A percentile compares a stretch with the other conserved stretches of the same genome.
phyloP scores from a whole-genome alignment of 768 basidiomycete species.

The Rubroboletus pulcherrimus region DNA sequence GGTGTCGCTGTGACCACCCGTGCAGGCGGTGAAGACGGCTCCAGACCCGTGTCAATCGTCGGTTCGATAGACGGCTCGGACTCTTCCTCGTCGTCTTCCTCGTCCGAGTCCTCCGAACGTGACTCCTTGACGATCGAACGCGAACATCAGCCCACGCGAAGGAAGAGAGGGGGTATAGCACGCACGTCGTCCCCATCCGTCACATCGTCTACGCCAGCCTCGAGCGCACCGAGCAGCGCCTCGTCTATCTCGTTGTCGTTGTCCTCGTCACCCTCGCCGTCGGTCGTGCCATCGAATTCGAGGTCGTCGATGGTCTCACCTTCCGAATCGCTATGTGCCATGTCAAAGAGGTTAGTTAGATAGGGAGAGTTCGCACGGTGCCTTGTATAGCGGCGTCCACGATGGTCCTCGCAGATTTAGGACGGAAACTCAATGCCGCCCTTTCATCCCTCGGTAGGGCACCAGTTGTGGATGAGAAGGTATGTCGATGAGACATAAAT shows the following conservation, averaged over 20 bases:
- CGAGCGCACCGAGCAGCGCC: constrained; percentile 58
- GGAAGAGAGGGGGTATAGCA: constrained; percentile 5
- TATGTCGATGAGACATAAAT: constrained; percentile 27
- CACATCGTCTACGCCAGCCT: constrained; percentile 54
- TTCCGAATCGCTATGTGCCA: constrained; percentile 60
- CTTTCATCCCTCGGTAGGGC: constrained; percentile 85
- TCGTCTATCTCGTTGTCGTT: constrained; percentile 53
- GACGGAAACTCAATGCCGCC: constrained; percentile 89
- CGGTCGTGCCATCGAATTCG: constrained; percentile 47
- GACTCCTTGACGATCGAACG: constrained; percentile 43
- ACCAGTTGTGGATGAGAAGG: constrained; percentile 90
- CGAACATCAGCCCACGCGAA: constrained; percentile 5
- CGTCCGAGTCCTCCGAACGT: constrained; percentile 57
- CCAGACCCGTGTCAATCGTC: constrained; percentile 28
- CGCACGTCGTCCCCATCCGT: constrained; percentile 72
- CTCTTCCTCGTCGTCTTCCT: constrained; percentile 50
- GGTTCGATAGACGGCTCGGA: constrained; percentile 37
- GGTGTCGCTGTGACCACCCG: constrained; percentile 24
- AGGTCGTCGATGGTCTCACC: constrained; percentile 59
- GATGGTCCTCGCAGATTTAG: constrained; percentile 97
- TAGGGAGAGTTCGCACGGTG: constrained; percentile 29
- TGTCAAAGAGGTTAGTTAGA: constrained; percentile 19
- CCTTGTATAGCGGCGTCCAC: constrained; percentile 22
- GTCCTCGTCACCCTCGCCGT: constrained; percentile 45
- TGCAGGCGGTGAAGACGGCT: constrained; percentile 28